phyloP scores from a whole-genome alignment of 805 yeast genomes.

The Metschnikowia sp. region DNA sequence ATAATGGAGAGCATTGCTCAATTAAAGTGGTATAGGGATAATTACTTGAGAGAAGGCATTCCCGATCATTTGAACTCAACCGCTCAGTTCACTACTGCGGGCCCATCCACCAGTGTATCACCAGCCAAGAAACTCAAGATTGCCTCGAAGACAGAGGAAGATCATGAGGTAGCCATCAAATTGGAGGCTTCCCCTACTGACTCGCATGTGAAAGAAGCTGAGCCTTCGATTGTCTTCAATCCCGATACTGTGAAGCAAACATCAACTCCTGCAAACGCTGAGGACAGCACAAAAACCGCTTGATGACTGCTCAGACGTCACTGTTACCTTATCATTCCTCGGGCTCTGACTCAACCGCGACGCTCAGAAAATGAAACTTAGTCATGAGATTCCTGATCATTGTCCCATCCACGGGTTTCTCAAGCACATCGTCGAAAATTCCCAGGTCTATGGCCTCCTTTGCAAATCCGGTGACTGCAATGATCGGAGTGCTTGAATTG shows the following conservation, averaged over 20 bases:
- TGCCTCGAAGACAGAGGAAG: not conserved
- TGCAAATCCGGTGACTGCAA: slow-evolving; percentile 70
- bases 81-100: not conserved
- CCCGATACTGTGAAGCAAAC: not conserved
- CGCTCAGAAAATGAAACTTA: slow-evolving; percentile 11
- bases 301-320: not conserved
- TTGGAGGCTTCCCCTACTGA: not conserved
- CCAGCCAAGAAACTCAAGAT: slow-evolving; percentile 1
- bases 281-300: not conserved
- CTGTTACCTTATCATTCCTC: slow-evolving; percentile 4
- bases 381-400: slow-evolving; percentile 11
- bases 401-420: slow-evolving; percentile 54
- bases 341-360: slow-evolving; percentile 17
- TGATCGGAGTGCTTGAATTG: slow-evolving; percentile 74
- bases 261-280: not conserved
- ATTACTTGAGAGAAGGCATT: slow-evolving; percentile 47
- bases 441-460: slow-evolving; percentile 58
- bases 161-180: not conserved
- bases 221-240: not conserved
- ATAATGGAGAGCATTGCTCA: slow-evolving; percentile 86
- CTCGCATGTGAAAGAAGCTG: not conserved
- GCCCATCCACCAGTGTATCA: not conserved
- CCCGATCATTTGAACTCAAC: slow-evolving; percentile 5
- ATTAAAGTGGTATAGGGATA: slow-evolving; percentile 68
- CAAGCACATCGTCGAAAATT: slow-evolving; percentile 65